Conservation (phyloP, 176 grass and related monocot genomes). For the Carex pumila region DNA sequence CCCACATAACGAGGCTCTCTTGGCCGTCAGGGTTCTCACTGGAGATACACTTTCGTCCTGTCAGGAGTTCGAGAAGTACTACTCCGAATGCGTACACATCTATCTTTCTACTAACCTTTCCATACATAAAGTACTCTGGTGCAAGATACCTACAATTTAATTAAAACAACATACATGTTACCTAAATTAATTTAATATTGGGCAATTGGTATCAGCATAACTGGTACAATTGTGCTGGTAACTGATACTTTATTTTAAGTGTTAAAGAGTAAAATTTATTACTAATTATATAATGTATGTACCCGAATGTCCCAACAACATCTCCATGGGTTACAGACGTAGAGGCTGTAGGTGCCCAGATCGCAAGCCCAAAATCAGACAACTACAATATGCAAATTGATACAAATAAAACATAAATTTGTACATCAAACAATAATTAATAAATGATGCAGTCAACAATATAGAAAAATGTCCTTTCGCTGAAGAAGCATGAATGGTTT, state of each 20-base stretch:
- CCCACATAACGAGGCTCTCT: slow-evolving; percentile 91
- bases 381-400: slow-evolving; percentile 31
- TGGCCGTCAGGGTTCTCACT: slow-evolving; percentile 58
- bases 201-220: background rate
- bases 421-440: background rate
- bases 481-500: no score
- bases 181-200: background rate
- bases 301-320: slow-evolving; percentile 95
- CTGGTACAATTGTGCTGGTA: background rate
- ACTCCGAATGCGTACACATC: slow-evolving; percentile 99
- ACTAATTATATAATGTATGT: background rate
- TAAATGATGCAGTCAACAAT: background rate
- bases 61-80: slow-evolving; percentile 87
- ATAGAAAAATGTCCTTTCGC: background rate
- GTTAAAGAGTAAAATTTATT: background rate
- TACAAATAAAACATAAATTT: background rate
- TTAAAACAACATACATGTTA: background rate
- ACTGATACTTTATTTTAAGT: background rate
- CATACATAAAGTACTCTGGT: slow-evolving; percentile 99
- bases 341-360: slow-evolving; percentile 64
- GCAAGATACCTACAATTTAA: slow-evolving; percentile 58
- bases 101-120: slow-evolving; percentile 78
- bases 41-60: slow-evolving; percentile 71
- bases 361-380: slow-evolving; percentile 93
- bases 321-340: slow-evolving; percentile 46